Base-by-base conservation (phyloP, 2,329 filamentous ascomycete genomes). In the Alternaria triticimaculans region DNA sequence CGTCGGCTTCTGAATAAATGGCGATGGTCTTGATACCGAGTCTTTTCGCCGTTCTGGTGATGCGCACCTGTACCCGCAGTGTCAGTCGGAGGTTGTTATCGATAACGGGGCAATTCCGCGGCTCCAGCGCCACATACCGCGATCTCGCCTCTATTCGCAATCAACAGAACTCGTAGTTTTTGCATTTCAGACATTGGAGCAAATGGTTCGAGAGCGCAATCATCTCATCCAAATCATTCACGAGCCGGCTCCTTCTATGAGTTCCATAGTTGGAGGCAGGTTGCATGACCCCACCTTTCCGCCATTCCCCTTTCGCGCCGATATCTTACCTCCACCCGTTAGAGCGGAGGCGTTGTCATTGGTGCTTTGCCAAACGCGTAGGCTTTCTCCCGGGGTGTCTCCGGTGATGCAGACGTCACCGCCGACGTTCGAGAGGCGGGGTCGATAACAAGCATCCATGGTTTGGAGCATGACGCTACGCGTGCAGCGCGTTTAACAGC, bases 61-160 rank as follows among this genome's bases (percentile, higher is more conserved):
- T 84, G 28, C 87, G 83, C 18, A 80, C 78, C 76, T 81, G 61
- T 23, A 53, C 49, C 15, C 25, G 6, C 21, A 60, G 70, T 64
- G 69, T 72, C 64, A 74, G 66, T 26, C 37, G 37, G 37, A 3
- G 37, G 37, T 2, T 41, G 23, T 21, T 33, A 14, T 58, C 37
- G 26, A 43, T 6, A 28, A 30, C 53, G 43, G 25, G 23, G 30
- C 5, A 12, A 7, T 54, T 62, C 58, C 54, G 62, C 53, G 15
- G 48, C 23, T 6, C 8, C n/a, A 18, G 26, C 37, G 37, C 15
- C 20, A 56, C 58, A 20, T 55, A 60, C 64, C 51, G 86, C 85
- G 57, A 89, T 89, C 71, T 89, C 87, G 50, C 87, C 87, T 49
- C 87, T 81, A 72, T 90, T 89, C 10, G 87, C 87, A 51, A 89